phyloP scores from a whole-genome alignment of 305 asterid species.

The Nicotiana rustica region DNA sequence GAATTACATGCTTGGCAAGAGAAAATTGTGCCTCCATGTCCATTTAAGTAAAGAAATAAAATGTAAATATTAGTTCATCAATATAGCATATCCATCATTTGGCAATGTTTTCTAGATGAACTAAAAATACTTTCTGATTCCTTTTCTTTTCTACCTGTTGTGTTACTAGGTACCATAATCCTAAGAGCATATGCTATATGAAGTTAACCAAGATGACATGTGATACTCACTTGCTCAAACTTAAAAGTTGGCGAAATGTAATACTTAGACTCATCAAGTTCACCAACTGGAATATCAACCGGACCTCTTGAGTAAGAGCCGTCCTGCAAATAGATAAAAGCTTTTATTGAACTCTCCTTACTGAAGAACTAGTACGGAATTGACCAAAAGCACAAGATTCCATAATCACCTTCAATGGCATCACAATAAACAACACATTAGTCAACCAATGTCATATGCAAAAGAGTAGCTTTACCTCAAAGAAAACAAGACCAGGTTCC shows the following conservation, averaged over 20 bases:
- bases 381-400: neutral
- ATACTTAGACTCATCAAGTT: slow-evolving; percentile 65
- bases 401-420: neutral
- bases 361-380: slow-evolving; percentile 26
- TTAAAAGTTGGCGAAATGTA: slow-evolving; percentile 85
- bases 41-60: neutral
- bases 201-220: slow-evolving; percentile 25
- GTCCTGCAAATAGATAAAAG: slow-evolving; percentile 68
- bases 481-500: slow-evolving; percentile 95
- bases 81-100: slow-evolving; percentile 18
- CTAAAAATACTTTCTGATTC: neutral
- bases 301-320: slow-evolving; percentile 99
- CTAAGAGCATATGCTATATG: neutral
- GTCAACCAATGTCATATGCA: slow-evolving; percentile 18
- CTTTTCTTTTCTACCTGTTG: slow-evolving; percentile 7
- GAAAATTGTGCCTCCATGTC: neutral
- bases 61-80: neutral
- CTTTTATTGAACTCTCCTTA: slow-evolving; percentile 15
- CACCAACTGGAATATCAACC: slow-evolving; percentile 81
- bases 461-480: slow-evolving; percentile 68
- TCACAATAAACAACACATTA: slow-evolving; percentile 10
- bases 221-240: slow-evolving; percentile 86
- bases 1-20: neutral
- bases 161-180: neutral
- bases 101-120: neutral